phyloP scores from a whole-genome alignment of 2,329 filamentous ascomycete genomes.

The Cladosporium austrohemisphaericum region DNA sequence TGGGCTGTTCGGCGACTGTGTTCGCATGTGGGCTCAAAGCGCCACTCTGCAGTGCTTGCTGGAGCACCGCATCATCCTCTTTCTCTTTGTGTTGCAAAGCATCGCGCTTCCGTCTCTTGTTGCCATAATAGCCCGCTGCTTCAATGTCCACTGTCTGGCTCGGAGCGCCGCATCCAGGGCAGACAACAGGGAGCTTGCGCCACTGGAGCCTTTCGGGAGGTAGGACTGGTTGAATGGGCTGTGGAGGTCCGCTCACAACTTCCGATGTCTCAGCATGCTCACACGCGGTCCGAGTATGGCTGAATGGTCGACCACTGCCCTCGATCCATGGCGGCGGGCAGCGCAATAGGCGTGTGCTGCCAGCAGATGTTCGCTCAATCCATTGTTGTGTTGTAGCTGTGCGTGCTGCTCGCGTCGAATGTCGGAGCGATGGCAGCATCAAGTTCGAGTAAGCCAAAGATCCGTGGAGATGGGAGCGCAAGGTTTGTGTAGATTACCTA shows the following conservation, averaged over 20 bases:
- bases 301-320: conserved; percentile 2
- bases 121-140: conserved; percentile 57
- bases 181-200: conserved; percentile 33
- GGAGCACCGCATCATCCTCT: conserved; percentile 37
- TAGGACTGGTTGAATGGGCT: background rate
- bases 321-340: conserved; percentile 3
- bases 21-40: conserved; percentile 28
- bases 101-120: conserved; percentile 38
- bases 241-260: background rate
- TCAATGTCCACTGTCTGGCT: conserved; percentile 53
- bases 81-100: conserved; percentile 23
- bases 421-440: conserved; percentile 14
- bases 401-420: conserved; percentile 13
- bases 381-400: conserved; percentile 9
- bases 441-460: background rate
- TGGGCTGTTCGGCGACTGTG: conserved; percentile 7
- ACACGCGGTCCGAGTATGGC: background rate
- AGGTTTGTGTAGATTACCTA: too few relatives aligned
- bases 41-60: conserved; percentile 32
- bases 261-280: background rate
- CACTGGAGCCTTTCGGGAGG: background rate
- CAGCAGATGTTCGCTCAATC: conserved; percentile 12
- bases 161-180: conserved; percentile 61
- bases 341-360: conserved; percentile 7
- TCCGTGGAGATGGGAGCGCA: too few relatives aligned